Evolutionary conservation across 192 early-diverging fungal genomes (phyloP).

Genomic region (Gigaspora rosea): DNA sequence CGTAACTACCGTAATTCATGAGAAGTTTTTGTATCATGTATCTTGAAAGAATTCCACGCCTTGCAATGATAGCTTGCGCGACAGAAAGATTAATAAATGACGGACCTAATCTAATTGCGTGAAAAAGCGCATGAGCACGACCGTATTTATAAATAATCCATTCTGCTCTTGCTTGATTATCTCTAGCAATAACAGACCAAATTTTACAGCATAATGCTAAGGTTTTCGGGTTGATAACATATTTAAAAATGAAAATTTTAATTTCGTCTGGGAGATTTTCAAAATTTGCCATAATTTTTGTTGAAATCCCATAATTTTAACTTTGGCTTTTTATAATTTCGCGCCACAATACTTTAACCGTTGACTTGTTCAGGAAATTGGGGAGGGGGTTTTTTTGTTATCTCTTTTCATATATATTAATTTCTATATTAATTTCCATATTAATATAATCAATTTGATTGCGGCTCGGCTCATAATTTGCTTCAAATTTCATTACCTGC

Average conservation of each 20-base stretch:
- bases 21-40: conserved; percentile 10
- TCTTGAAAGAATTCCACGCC: background rate
- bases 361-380: too few species aligned
- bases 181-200: background rate
- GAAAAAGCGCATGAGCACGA: background rate
- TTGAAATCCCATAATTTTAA: too few species aligned
- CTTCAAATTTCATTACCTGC: too few species aligned
- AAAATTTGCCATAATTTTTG: too few species aligned
- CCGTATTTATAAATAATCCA: conserved; percentile 7
- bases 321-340: too few species aligned
- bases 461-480: too few species aligned
- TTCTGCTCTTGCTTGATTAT: background rate
- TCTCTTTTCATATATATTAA: too few species aligned
- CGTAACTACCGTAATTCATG: background rate
- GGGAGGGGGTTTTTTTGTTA: too few species aligned
- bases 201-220: background rate
- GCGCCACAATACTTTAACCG: too few species aligned
- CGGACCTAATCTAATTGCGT: conserved; percentile 15
- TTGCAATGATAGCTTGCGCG: background rate
- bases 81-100: background rate
- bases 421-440: too few species aligned
- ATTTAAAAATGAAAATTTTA: background rate
- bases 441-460: too few species aligned
- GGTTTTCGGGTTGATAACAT: background rate
- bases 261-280: background rate